phyloP scores from a whole-genome alignment of 2,329 filamentous ascomycete species.

The Grosmannia clavigera region DNA sequence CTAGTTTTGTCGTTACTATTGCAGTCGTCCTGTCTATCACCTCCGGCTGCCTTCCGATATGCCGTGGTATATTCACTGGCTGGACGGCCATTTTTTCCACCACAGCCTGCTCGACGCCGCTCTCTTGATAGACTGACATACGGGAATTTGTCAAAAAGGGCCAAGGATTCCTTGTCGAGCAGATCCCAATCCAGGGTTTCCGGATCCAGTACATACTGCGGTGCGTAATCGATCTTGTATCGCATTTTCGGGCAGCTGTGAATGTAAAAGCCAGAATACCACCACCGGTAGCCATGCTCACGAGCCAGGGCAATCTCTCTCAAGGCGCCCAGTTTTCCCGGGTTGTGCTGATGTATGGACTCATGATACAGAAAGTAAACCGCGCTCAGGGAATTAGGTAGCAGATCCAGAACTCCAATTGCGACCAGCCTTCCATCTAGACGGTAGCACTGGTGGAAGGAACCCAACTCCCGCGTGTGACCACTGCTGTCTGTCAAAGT shows the following conservation, averaged over 20 bases:
- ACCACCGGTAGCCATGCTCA: conserved; percentile 60
- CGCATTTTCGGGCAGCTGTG: conserved; percentile 71
- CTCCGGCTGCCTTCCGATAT: background rate
- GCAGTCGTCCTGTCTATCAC: background rate
- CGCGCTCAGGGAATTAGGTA: conserved; percentile 65
- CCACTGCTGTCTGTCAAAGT: conserved; percentile 33
- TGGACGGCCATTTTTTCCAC: conserved; percentile 9
- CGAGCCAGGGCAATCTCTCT: conserved; percentile 58
- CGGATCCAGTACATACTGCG: conserved; percentile 62
- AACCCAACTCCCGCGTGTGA: conserved; percentile 47
- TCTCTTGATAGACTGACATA: conserved; percentile 38
- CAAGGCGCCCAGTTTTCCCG: conserved; percentile 65
- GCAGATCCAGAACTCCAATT: conserved; percentile 62
- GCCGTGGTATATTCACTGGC: background rate
- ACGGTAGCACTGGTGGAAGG: conserved; percentile 72
- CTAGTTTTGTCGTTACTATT: background rate
- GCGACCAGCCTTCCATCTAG: conserved; percentile 66
- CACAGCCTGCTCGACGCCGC: conserved; percentile 11
- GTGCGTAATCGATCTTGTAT: conserved; percentile 71
- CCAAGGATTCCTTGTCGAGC: conserved; percentile 38
- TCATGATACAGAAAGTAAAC: conserved; percentile 78
- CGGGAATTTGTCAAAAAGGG: conserved; percentile 37
- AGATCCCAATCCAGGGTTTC: conserved; percentile 50
- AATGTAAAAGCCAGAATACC: conserved; percentile 75
- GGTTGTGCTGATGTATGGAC: conserved; percentile 55